Percentiles rank a stretch among this genome's conserved stretches.
Conservation (phyloP, 176 grass and related monocot species). For the Thalia dealbata region DNA sequence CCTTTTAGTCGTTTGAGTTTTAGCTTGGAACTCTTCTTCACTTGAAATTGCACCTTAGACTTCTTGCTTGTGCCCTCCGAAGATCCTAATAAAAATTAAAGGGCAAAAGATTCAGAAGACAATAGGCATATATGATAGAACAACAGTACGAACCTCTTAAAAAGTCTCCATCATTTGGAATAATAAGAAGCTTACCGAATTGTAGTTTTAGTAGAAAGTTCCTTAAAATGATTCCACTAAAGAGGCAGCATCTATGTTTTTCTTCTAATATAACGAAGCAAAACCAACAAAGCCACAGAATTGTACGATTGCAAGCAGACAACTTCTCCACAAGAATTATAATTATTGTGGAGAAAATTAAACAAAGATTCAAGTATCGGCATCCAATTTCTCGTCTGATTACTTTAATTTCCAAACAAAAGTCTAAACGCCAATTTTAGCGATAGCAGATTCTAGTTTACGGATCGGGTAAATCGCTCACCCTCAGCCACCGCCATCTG, state of each 20-base stretch:
- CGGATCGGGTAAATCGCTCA: neutral
- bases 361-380: neutral
- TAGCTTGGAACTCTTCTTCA: slow-evolving; percentile 57
- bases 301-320: neutral
- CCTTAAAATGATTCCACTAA: neutral
- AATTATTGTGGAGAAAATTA: neutral
- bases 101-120: slow-evolving; percentile 1
- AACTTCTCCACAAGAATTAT: neutral
- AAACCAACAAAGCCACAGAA: neutral
- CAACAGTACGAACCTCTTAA: neutral
- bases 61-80: slow-evolving; percentile 33
- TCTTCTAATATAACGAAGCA: no score
- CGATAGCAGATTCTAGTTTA: neutral
- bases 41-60: slow-evolving; percentile 33
- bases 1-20: slow-evolving; percentile 61
- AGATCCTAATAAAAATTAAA: slow-evolving; percentile 26
- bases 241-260: neutral
- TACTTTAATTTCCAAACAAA: no score
- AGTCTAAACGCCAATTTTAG: no score
- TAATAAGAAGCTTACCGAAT: neutral
- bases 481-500: slow-evolving; percentile 38
- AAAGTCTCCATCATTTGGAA: neutral
- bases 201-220: no score
- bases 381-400: neutral
- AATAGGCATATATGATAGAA: neutral